phyloP scores from a whole-genome alignment of 2,329 filamentous ascomycete genomes.

The Sporothrix inflata region DNA sequence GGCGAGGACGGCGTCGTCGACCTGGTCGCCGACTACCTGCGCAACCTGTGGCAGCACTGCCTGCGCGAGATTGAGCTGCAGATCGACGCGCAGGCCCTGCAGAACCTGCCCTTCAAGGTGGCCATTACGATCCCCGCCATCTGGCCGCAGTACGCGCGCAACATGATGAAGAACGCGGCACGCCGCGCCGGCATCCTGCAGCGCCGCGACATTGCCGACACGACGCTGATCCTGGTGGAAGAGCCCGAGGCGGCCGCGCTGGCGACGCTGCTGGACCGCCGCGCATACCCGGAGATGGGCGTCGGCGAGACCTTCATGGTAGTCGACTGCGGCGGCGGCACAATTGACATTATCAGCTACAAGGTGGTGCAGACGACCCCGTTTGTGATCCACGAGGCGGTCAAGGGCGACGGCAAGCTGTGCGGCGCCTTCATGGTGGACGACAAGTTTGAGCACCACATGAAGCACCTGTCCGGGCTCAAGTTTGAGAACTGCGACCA shows the following conservation, averaged over 20 bases:
- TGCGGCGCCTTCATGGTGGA: slow-evolving; percentile 57
- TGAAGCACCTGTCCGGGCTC: slow-evolving; percentile 49
- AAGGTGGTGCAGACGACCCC: slow-evolving; percentile 41
- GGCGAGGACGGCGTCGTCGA: slow-evolving; percentile 36
- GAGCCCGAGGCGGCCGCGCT: slow-evolving; percentile 53
- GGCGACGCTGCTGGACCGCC: slow-evolving; percentile 43
- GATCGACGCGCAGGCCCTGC: slow-evolving; percentile 5
- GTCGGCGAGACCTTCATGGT: slow-evolving; percentile 37
- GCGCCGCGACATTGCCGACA: slow-evolving; percentile 36
- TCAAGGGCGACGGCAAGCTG: slow-evolving; percentile 52
- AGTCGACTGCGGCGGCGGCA: slow-evolving; percentile 41
- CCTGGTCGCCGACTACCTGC: slow-evolving; percentile 42
- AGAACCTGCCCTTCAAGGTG: slow-evolving; percentile 40
- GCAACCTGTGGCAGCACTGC: slow-evolving; percentile 42
- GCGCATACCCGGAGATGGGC: slow-evolving; percentile 29
- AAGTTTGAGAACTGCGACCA: slow-evolving; percentile 49
- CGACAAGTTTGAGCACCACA: slow-evolving; percentile 50
- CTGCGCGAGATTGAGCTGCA: slow-evolving; percentile 35
- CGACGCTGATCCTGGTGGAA: slow-evolving; percentile 43
- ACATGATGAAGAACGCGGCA: slow-evolving; percentile 45
- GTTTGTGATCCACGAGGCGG: slow-evolving; percentile 54
- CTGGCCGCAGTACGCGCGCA: slow-evolving; percentile 47
- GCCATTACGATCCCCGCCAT: slow-evolving; percentile 52
- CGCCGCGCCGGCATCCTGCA: slow-evolving; percentile 44
- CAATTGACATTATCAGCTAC: slow-evolving; percentile 56